Evolutionary conservation across 768 basidiomycete species (phyloP).

Genomic region (Serendipita sp.): DNA sequence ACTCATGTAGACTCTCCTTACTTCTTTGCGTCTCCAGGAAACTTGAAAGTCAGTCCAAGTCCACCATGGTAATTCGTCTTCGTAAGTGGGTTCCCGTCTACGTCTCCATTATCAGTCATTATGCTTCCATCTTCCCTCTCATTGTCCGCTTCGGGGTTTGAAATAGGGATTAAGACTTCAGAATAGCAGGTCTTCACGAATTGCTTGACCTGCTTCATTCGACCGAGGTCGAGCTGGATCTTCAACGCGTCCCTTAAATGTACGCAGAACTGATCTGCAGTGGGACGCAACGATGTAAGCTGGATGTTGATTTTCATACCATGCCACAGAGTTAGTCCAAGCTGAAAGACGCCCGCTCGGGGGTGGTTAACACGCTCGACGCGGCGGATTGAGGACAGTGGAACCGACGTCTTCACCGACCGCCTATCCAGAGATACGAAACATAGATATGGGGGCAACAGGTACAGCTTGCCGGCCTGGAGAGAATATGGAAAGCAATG

Average conservation of each 20-base stretch:
- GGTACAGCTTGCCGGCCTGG: slow-evolving; percentile 79
- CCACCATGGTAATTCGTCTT: slow-evolving; percentile 58
- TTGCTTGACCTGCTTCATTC: slow-evolving; percentile 83
- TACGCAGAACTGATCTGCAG: slow-evolving; percentile 84
- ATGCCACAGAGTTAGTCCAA: slow-evolving; percentile 88
- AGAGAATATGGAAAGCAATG: background rate
- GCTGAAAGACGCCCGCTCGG: slow-evolving; percentile 91
- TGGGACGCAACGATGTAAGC: slow-evolving; percentile 81
- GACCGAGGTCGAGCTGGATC: slow-evolving; percentile 70
- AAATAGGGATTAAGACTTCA: slow-evolving; percentile 58
- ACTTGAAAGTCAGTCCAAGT: slow-evolving; percentile 68
- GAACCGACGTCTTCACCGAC: slow-evolving; percentile 80
- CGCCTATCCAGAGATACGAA: slow-evolving; percentile 86
- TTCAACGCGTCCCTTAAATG: slow-evolving; percentile 80
- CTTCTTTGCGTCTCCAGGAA: slow-evolving; percentile 88
- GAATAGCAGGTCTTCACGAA: slow-evolving; percentile 92
- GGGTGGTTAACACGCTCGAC: slow-evolving; percentile 71
- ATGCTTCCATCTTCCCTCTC: slow-evolving; percentile 57
- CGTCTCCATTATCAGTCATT: slow-evolving; percentile 34
- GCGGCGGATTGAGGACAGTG: slow-evolving; percentile 78
- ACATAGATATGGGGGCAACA: slow-evolving; percentile 78
- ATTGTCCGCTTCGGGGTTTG: slow-evolving; percentile 36
- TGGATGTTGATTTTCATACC: slow-evolving; percentile 55
- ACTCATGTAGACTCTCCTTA: slow-evolving; percentile 21
- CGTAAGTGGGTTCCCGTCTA: slow-evolving; percentile 19